These are phyloP conservation scores for Lithohypha guttulata DNA, from an alignment of 2,329 filamentous ascomycete genomes.

Conservation along the genomic window DNA sequence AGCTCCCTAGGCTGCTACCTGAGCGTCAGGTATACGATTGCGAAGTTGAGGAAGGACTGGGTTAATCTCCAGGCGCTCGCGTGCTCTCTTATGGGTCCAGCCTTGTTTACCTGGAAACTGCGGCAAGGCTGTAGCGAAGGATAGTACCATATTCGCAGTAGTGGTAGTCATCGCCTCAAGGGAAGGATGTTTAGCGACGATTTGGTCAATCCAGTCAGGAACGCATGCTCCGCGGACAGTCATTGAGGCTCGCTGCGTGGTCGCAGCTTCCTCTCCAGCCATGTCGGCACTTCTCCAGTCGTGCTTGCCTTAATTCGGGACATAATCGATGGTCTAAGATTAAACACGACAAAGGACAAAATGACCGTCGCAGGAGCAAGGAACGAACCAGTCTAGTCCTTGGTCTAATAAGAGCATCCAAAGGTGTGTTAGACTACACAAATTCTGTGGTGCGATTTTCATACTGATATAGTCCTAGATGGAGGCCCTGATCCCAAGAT, in stretches of 20 bases:
- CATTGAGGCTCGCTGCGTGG: constrained; percentile 4
- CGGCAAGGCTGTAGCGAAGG: no score
- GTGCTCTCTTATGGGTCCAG: no score
- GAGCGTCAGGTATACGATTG: no score
- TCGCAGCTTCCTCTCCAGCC: constrained; percentile 7
- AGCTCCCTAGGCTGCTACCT: no score
- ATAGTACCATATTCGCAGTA: no score
- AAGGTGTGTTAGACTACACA: constrained; percentile 41
- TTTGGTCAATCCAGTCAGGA: no score
- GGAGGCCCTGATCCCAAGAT: constrained; percentile 61
- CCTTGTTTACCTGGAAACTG: no score
- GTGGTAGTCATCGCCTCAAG: no score
- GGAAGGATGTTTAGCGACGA: no score
- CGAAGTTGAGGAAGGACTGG: no score
- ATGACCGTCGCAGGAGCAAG: constrained; percentile 63
- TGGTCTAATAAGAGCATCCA: constrained; percentile 64
- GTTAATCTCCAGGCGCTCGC: no score
- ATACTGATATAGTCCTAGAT: constrained; percentile 41
- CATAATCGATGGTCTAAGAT: constrained; percentile 96
- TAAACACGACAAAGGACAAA: constrained; percentile 83
- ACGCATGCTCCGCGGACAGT: not conserved
- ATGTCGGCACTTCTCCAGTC: constrained; percentile 16
- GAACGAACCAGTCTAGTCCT: constrained; percentile 58
- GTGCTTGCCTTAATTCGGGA: constrained; percentile 40
- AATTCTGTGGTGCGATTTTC: not conserved